phyloP scores from a whole-genome alignment of 2,329 filamentous ascomycete genomes.

The Rhinocladiella mackenziei region DNA sequence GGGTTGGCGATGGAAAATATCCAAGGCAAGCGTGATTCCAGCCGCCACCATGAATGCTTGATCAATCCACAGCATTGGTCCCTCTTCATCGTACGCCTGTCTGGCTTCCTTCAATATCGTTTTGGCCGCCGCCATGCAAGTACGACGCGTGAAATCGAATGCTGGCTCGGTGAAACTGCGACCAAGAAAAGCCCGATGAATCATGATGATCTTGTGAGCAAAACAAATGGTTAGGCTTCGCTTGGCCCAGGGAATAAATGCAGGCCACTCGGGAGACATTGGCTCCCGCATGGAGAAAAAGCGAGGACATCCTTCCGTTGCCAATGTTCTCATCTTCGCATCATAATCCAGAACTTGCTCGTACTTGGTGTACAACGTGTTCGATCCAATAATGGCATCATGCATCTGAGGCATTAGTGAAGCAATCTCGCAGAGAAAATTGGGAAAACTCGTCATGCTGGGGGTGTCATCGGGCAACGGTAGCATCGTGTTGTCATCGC shows the following conservation, averaged over 20 bases:
- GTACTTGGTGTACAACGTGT: slow-evolving; percentile 40
- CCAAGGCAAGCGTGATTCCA: slow-evolving; percentile 39
- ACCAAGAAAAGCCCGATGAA: slow-evolving; percentile 41
- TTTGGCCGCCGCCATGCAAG: slow-evolving; percentile 40
- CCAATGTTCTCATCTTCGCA: slow-evolving; percentile 35
- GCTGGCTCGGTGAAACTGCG: slow-evolving; percentile 41
- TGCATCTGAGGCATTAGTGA: slow-evolving; percentile 38
- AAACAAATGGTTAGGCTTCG: slow-evolving; percentile 38
- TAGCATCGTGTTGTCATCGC: slow-evolving; percentile 36
- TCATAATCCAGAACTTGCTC: slow-evolving; percentile 42
- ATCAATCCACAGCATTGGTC: slow-evolving; percentile 44
- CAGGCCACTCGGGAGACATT: slow-evolving; percentile 38
- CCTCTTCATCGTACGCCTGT: slow-evolving; percentile 34
- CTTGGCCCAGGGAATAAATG: slow-evolving; percentile 41
- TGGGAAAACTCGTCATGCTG: slow-evolving; percentile 35
- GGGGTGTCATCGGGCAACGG: slow-evolving; percentile 29
- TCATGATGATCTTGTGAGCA: slow-evolving; percentile 45
- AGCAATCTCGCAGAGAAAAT: slow-evolving; percentile 39
- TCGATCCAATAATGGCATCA: slow-evolving; percentile 37
- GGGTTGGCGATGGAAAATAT: slow-evolving; percentile 36
- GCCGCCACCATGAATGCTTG: slow-evolving; percentile 43
- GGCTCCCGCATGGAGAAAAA: slow-evolving; percentile 36
- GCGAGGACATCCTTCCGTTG: slow-evolving; percentile 35
- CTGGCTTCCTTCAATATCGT: slow-evolving; percentile 41
- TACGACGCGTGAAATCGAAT: slow-evolving; percentile 43